Evolutionary conservation across 352 stramenopile species (phyloP).

Genomic region (Globisporangium abappressorium): DNA sequence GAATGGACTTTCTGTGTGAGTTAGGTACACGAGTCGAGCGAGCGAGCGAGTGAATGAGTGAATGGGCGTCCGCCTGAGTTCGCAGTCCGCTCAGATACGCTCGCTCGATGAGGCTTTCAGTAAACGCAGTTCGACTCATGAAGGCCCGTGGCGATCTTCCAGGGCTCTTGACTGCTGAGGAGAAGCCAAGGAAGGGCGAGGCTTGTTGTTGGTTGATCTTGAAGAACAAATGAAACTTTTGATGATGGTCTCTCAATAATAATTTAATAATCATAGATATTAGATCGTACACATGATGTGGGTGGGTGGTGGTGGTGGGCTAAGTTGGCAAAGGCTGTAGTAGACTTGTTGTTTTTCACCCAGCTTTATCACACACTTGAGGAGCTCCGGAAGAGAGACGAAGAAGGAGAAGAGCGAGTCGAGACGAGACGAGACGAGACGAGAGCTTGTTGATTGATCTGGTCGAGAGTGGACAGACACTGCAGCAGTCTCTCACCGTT

Average conservation of each 20-base stretch:
- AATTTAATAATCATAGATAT: constrained; percentile 7
- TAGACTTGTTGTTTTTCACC: constrained; percentile 15
- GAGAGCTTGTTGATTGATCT: neutral
- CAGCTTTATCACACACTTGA: constrained; percentile 15
- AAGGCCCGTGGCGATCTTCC: neutral
- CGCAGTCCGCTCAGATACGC: no score
- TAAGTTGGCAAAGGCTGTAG: constrained; percentile 10
- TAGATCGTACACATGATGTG: neutral
- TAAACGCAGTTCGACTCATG: neutral
- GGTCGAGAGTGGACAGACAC: neutral
- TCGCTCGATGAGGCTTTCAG: neutral
- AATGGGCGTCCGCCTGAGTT: neutral
- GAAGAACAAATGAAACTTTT: neutral
- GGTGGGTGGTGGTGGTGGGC: neutral
- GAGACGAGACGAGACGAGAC: neutral
- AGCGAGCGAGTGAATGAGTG: neutral
- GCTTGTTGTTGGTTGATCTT: neutral
- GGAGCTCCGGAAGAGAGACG: neutral
- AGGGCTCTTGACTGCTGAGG: neutral
- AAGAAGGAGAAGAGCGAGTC: neutral
- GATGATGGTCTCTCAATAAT: neutral
- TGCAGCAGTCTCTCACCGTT: neutral
- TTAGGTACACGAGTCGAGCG: no score
- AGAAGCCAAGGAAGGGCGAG: neutral
- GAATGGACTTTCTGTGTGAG: no score